A percentile compares a stretch with the other conserved stretches of the same genome.
These are phyloP conservation scores for Cutaneotrichosporon sp. DNA, from an alignment of 1,284 basidiomycete species.

Conservation along the genomic window DNA sequence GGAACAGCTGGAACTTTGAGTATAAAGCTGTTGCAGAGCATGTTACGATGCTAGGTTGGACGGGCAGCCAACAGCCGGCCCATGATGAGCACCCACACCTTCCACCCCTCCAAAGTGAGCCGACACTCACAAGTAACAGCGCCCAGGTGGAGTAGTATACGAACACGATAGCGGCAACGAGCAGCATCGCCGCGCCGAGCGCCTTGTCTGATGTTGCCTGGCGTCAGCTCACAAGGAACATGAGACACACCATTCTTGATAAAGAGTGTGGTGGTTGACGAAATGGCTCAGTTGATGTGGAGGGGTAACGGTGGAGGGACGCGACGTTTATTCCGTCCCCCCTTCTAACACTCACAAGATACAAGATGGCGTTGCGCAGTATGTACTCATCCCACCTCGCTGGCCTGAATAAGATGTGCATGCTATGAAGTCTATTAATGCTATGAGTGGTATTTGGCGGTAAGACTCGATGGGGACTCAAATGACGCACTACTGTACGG, in stretches of 20 bases:
- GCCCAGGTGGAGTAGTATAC: constrained; percentile 90
- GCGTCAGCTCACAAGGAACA: neutral
- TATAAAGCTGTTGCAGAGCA: no score
- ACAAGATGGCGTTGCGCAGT: no score
- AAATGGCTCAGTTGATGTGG: neutral
- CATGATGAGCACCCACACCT: no score
- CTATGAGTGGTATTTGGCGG: neutral
- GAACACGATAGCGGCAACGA: constrained; percentile 73
- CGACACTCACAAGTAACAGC: constrained; percentile 68
- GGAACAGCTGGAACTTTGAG: no score
- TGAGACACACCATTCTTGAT: neutral
- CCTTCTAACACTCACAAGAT: neutral
- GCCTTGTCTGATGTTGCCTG: constrained; percentile 78
- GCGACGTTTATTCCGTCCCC: neutral
- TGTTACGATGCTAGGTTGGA: no score
- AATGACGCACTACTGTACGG: no score
- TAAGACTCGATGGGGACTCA: no score
- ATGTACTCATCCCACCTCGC: no score
- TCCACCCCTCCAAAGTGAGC: no score
- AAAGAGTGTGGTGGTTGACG: neutral
- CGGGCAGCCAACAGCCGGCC: no score
- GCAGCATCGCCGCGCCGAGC: constrained; percentile 75
- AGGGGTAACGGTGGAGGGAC: neutral
- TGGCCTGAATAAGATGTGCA: neutral
- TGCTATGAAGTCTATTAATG: constrained; percentile 10